Conservation (phyloP, 106 monocot genomes). For the Alisma plantagoaquatica region DNA sequence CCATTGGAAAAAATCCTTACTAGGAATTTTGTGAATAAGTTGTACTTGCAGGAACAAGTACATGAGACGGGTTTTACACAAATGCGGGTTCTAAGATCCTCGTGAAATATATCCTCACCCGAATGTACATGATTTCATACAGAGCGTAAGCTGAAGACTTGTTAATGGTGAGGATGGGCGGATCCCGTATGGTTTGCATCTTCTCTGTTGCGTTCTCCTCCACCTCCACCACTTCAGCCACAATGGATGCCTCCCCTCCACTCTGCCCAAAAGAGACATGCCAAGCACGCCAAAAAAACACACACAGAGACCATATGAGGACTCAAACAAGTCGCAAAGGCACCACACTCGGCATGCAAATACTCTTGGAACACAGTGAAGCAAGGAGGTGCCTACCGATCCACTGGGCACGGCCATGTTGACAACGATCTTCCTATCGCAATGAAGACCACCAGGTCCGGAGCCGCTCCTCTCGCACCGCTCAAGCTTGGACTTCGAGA, state of each 20-base stretch:
- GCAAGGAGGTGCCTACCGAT: conserved; percentile 29
- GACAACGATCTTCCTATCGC: conserved; percentile 74
- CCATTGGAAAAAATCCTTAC: too few relatives aligned
- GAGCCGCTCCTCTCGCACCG: conserved; percentile 43
- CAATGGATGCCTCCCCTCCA: conserved; percentile 80
- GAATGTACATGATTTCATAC: conserved; percentile 68
- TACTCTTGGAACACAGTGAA: neutral
- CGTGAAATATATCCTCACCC: too few relatives aligned
- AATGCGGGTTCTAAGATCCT: too few relatives aligned
- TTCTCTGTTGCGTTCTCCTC: conserved; percentile 64
- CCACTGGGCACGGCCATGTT: conserved; percentile 88
- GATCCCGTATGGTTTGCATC: conserved; percentile 59
- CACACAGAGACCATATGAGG: neutral
- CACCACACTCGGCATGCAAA: too few relatives aligned
- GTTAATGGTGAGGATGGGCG: conserved; percentile 76
- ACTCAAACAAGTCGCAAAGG: neutral
- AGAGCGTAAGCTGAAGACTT: conserved; percentile 87
- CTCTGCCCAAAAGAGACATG: conserved; percentile 33
- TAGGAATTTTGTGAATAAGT: too few relatives aligned
- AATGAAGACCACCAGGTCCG: conserved; percentile 40
- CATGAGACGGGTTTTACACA: too few relatives aligned
- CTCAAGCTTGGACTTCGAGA: conserved; percentile 82
- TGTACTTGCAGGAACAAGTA: too few relatives aligned
- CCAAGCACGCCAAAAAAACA: neutral
- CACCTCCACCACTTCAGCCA: conserved; percentile 69